phyloP scores from a whole-genome alignment of 179 eudicot genomes.

The Sideroxylon spinosum region DNA sequence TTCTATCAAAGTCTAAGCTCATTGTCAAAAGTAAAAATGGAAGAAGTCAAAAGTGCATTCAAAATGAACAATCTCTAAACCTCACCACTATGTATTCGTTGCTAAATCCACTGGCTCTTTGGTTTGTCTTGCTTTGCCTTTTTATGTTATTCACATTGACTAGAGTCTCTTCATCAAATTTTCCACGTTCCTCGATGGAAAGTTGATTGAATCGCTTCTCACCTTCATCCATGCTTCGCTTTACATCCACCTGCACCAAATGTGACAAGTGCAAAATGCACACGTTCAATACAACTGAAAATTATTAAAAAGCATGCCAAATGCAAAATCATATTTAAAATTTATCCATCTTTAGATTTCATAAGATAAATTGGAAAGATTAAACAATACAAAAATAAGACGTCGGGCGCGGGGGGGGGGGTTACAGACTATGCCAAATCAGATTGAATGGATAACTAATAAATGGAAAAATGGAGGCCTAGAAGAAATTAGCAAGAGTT shows the following conservation, averaged over 20 bases:
- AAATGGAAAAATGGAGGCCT: background rate
- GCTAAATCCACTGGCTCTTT: conserved; percentile 60
- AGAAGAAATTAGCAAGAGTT: background rate
- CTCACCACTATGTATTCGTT: conserved; percentile 93
- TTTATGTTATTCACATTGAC: conserved; percentile 78
- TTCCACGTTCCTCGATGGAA: conserved; percentile 80
- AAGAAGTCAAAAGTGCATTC: background rate
- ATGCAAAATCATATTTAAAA: background rate
- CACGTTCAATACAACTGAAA: background rate
- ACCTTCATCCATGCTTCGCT: conserved; percentile 73
- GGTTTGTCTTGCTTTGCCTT: conserved; percentile 54
- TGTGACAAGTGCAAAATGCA: background rate
- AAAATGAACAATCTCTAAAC: background rate
- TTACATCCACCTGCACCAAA: conserved; percentile 65
- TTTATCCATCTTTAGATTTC: background rate
- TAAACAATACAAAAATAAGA: background rate
- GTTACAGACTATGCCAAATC: background rate
- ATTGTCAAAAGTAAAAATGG: background rate
- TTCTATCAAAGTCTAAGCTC: background rate
- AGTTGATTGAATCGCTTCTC: conserved; percentile 74
- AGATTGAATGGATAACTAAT: background rate
- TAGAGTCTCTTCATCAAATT: conserved; percentile 78
- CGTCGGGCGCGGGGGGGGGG: too few relatives aligned
- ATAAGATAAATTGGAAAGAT: conserved; percentile 2
- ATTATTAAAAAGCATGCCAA: background rate